Conservation (phyloP, 495 filamentous ascomycete genomes). For the Terfezia claveryi region DNA sequence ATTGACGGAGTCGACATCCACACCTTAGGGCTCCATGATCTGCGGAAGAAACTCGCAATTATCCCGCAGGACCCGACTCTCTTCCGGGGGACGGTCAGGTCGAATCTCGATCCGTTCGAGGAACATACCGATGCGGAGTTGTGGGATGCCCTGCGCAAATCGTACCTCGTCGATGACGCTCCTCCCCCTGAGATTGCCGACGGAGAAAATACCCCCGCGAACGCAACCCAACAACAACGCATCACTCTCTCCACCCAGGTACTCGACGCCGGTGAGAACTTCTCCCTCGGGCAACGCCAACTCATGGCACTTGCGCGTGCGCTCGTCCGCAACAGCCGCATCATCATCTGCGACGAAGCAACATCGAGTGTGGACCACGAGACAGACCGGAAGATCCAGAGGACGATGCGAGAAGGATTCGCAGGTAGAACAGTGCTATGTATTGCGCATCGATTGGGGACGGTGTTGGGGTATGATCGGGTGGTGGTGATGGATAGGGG, state of each 20-base stretch:
- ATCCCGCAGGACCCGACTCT: constrained; percentile 94
- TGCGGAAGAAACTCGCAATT: constrained; percentile 74
- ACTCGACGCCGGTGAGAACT: constrained; percentile 91
- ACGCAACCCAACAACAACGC: constrained; percentile 13
- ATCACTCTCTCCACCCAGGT: constrained; percentile 67
- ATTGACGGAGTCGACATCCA: constrained; percentile 85
- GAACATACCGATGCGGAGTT: constrained; percentile 73
- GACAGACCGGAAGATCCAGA: constrained; percentile 87
- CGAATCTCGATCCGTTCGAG: constrained; percentile 79
- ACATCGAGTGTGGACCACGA: constrained; percentile 87
- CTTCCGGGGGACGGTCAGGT: constrained; percentile 75
- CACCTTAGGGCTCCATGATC: constrained; percentile 61
- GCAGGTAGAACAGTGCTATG: constrained; percentile 73
- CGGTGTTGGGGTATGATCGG: constrained; percentile 82
- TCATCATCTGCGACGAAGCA: constrained; percentile 92
- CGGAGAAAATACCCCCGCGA: not conserved
- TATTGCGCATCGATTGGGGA: constrained; percentile 83
- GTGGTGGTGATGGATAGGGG: constrained; percentile 93
- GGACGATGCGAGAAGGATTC: constrained; percentile 71
- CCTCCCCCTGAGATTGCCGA: constrained; percentile 12
- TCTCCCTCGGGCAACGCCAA: constrained; percentile 87
- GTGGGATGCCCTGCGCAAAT: constrained; percentile 66
- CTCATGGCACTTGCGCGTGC: constrained; percentile 87
- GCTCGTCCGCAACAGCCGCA: constrained; percentile 62
- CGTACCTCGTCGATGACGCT: constrained; percentile 44